Conservation (phyloP, 176 grass and related monocot species). For the Oryza rufipogon region DNA sequence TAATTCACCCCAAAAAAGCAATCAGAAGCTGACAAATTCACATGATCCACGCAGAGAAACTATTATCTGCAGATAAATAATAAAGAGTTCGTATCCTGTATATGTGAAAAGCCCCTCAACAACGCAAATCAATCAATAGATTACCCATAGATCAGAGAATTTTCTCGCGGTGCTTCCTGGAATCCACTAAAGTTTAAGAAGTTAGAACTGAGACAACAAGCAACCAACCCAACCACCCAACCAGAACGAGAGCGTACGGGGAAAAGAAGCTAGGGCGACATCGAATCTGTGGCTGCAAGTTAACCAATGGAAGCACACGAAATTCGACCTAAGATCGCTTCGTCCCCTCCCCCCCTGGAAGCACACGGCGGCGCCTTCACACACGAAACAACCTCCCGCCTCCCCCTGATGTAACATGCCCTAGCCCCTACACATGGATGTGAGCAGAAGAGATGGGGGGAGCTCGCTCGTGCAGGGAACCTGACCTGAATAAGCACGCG, state of each 20-base stretch:
- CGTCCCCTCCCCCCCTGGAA: background rate
- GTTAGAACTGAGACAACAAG: background rate
- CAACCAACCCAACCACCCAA: constrained; percentile 1
- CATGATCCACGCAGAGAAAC: background rate
- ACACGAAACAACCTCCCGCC: background rate
- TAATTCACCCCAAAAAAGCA: background rate
- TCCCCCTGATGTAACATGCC: background rate
- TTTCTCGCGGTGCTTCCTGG: background rate
- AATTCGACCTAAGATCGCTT: constrained; percentile 11
- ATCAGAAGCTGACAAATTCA: background rate
- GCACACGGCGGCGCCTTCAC: background rate
- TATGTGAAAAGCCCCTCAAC: background rate
- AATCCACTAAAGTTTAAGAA: background rate
- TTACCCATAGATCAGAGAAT: background rate
- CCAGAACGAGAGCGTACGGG: background rate
- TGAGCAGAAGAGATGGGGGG: background rate
- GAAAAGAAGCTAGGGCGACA: constrained; percentile 12
- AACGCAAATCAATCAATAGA: background rate
- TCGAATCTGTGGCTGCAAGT: background rate
- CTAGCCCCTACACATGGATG: constrained; percentile 2
- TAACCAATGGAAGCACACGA: background rate
- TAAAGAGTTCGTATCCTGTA: constrained; percentile 2
- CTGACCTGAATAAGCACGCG: background rate
- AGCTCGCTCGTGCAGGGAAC: background rate
- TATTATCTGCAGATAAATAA: constrained; percentile 11